Conservation (phyloP, 305 asterid species). For the Stenogyne calaminthoides region DNA sequence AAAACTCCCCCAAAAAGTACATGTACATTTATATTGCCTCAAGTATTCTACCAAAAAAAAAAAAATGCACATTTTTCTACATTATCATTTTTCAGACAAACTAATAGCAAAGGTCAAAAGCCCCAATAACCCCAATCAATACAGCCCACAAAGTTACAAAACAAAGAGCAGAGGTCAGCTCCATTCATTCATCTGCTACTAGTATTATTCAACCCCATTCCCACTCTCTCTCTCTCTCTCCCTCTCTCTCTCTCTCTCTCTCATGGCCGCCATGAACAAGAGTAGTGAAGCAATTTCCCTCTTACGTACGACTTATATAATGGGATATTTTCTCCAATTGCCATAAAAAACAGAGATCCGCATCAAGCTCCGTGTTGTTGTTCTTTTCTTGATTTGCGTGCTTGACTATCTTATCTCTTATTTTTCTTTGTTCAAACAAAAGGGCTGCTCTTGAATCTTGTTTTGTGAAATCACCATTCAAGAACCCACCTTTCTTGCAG, state of each 20-base stretch:
- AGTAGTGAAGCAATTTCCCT: constrained; percentile 44
- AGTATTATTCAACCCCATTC: constrained; percentile 34
- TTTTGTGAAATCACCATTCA: constrained; percentile 31
- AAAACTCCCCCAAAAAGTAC: constrained; percentile 23
- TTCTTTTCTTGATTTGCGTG: constrained; percentile 44
- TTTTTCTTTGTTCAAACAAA: constrained; percentile 22
- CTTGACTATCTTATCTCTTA: constrained; percentile 25
- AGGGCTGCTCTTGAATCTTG: constrained; percentile 23
- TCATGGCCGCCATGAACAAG: constrained; percentile 42
- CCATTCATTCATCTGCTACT: constrained; percentile 39
- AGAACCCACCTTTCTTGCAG: constrained; percentile 16
- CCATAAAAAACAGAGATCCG: constrained; percentile 29
- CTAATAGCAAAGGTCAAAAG: constrained; percentile 43
- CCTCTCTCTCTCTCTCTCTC: constrained; percentile 35
- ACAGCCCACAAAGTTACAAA: constrained; percentile 41
- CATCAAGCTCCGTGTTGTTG: constrained; percentile 25
- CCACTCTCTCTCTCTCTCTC: constrained; percentile 12
- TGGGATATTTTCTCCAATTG: constrained; percentile 25
- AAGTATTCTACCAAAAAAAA: constrained; percentile 24
- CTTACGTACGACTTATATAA: constrained; percentile 30
- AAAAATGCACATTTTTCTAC: neutral
- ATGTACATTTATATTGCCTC: constrained; percentile 3
- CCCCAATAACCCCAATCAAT: constrained; percentile 26
- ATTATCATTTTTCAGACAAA: constrained; percentile 27
- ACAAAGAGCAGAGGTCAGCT: constrained; percentile 62